phyloP scores from a whole-genome alignment of 495 filamentous ascomycete genomes.

The Friedmanniomyces simplex region DNA sequence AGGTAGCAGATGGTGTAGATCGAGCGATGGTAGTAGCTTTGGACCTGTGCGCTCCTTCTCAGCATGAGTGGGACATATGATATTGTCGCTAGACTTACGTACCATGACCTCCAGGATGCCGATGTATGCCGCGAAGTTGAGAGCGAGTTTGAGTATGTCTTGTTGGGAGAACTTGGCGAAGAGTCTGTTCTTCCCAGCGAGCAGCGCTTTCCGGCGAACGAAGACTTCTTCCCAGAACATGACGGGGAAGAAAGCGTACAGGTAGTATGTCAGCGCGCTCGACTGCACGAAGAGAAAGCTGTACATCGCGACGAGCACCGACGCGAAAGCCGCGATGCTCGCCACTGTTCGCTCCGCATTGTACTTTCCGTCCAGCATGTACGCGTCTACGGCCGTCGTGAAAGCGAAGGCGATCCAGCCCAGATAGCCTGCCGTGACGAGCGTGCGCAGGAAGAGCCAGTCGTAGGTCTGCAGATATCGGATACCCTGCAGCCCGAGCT shows the following conservation, averaged over 20 bases:
- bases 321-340: conserved; percentile 59
- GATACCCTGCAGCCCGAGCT: conserved; percentile 68
- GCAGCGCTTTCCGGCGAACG: conserved; percentile 59
- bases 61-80: too few species aligned
- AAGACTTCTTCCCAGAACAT: conserved; percentile 97
- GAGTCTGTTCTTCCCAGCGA: conserved; percentile 55
- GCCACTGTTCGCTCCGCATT: conserved; percentile 52
- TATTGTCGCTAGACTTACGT: too few species aligned
- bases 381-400: conserved; percentile 80
- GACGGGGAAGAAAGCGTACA: conserved; percentile 83
- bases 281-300: conserved; percentile 68
- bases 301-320: conserved; percentile 62
- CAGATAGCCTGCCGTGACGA: conserved; percentile 83
- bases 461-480: conserved; percentile 94
- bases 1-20: conserved; percentile 76
- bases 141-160: conserved; percentile 47
- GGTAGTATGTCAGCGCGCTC: conserved; percentile 79
- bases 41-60: conserved; percentile 30
- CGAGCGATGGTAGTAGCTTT: conserved; percentile 84
- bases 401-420: conserved; percentile 96
- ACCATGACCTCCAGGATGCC: conserved; percentile 75
- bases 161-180: conserved; percentile 42
- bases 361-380: conserved; percentile 67
- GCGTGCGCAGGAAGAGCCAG: conserved; percentile 92
- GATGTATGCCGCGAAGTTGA: conserved; percentile 58